Percentiles rank a stretch among this genome's conserved stretches.
Evolutionary conservation across 2,329 filamentous ascomycete genomes (phyloP).

Genomic region (Elsinoe fawcettii): DNA sequence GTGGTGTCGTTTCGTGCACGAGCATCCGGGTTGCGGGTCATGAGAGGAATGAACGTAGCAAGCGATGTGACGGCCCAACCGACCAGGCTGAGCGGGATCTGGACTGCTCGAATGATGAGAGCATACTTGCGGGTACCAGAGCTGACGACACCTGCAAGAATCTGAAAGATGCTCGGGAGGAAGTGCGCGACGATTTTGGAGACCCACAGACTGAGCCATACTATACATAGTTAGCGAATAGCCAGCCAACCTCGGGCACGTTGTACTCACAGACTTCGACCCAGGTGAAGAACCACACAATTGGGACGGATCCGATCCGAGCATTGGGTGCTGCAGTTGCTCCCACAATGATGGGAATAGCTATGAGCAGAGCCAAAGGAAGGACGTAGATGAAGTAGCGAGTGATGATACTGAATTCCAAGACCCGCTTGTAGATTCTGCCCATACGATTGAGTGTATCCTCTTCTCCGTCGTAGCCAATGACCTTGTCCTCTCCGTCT

Average conservation of each 20-base stretch:
- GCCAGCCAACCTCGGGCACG: background rate
- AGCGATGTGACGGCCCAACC: conserved; percentile 53
- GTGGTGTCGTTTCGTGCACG: conserved; percentile 11
- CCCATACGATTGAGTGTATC: conserved; percentile 53
- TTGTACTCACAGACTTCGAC: conserved; percentile 45
- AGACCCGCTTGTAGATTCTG: conserved; percentile 51
- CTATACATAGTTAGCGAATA: conserved; percentile 17
- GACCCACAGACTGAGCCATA: conserved; percentile 57
- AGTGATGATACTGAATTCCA: conserved; percentile 56
- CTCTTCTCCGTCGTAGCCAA: conserved; percentile 41
- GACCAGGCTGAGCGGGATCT: conserved; percentile 54
- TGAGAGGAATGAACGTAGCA: conserved; percentile 49
- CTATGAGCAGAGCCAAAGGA: conserved; percentile 50
- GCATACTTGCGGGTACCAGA: conserved; percentile 58
- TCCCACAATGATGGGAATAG: conserved; percentile 57
- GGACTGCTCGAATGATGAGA: conserved; percentile 49
- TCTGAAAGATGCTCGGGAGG: conserved; percentile 53
- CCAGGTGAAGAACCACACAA: conserved; percentile 58
- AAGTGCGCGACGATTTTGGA: conserved; percentile 54
- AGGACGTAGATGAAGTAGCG: conserved; percentile 57
- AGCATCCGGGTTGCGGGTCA: conserved; percentile 28
- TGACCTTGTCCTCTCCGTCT: conserved; percentile 29
- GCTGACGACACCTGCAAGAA: conserved; percentile 55
- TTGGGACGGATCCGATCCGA: conserved; percentile 47
- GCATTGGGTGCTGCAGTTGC: conserved; percentile 42